Conservation (phyloP, 148 eudicot species). For the Dianthus caryophyllus region DNA sequence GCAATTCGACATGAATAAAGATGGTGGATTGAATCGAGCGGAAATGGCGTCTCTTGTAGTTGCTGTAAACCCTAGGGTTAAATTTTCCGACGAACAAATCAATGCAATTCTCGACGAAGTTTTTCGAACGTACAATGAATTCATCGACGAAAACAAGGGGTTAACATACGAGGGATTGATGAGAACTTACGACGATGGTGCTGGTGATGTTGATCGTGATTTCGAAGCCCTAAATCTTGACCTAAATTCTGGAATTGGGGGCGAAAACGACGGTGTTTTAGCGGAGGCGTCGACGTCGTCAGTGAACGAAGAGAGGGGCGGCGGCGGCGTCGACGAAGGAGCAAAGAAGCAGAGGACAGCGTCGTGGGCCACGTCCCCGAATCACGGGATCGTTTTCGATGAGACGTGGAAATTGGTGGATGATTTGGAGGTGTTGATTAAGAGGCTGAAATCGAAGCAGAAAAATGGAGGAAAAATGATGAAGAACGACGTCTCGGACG, state of each 20-base stretch:
- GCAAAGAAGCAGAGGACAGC: slow-evolving; percentile 70
- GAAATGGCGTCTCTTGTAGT: slow-evolving; percentile 95
- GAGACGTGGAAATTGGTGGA: slow-evolving; percentile 93
- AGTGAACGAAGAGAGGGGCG: slow-evolving; percentile 37
- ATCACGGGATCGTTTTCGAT: slow-evolving; percentile 80
- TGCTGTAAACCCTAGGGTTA: slow-evolving; percentile 93
- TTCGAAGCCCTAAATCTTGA: slow-evolving; percentile 76
- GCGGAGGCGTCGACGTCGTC: slow-evolving; percentile 38
- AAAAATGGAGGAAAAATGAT: slow-evolving; percentile 54
- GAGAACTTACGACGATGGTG: slow-evolving; percentile 95
- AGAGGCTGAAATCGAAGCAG: slow-evolving; percentile 65
- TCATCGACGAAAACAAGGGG: slow-evolving; percentile 68
- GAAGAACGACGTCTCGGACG: slow-evolving; percentile 61
- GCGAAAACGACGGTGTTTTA: slow-evolving; percentile 4
- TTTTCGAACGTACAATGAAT: slow-evolving; percentile 75
- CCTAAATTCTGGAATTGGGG: slow-evolving; percentile 13
- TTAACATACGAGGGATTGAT: slow-evolving; percentile 74
- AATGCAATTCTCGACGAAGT: slow-evolving; percentile 92
- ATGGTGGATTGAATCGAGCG: slow-evolving; percentile 71
- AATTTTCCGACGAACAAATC: slow-evolving; percentile 87
- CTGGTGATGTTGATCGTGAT: slow-evolving; percentile 97
- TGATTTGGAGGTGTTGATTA: slow-evolving; percentile 76
- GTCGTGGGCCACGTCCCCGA: slow-evolving; percentile 88
- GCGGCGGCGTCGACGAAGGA: slow-evolving; percentile 48
- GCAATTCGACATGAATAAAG: slow-evolving; percentile 74